Evolutionary conservation across 1,139 yeast species (phyloP).

Genomic region (Spathaspora sp.): DNA sequence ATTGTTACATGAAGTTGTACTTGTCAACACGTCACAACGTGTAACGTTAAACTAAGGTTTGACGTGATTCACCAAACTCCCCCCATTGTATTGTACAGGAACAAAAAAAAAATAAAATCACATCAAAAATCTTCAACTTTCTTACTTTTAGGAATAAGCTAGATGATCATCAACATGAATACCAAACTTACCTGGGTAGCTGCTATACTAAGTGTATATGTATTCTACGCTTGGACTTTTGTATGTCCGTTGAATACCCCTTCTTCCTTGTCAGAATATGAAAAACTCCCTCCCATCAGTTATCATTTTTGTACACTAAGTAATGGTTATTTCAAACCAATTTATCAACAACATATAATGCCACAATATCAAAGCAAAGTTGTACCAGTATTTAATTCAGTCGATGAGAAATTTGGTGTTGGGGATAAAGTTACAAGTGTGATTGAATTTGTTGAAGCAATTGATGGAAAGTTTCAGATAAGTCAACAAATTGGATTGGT

Average conservation of each 20-base stretch:
- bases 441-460: not conserved
- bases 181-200: conserved; percentile 5
- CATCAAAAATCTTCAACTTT: too few relatives aligned
- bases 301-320: conserved; percentile 14
- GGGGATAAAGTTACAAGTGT: conserved; percentile 4
- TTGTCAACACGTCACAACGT: too few relatives aligned
- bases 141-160: too few relatives aligned
- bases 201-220: conserved; percentile 6
- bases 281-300: conserved; percentile 13
- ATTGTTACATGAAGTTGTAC: too few relatives aligned
- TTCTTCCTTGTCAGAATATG: not conserved
- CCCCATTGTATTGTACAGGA: too few relatives aligned
- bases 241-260: conserved; percentile 13
- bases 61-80: too few relatives aligned
- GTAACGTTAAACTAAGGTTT: too few relatives aligned
- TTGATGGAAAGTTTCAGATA: not conserved
- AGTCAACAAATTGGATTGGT: not conserved
- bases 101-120: too few relatives aligned
- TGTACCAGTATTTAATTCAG: conserved; percentile 8
- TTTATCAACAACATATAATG: conserved; percentile 6
- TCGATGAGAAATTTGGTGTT: conserved; percentile 6
- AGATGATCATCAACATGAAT: not conserved
- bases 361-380: conserved; percentile 12
- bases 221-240: conserved; percentile 13
- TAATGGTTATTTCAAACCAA: conserved; percentile 12